Base-by-base conservation (phyloP, 768 basidiomycete species). In the Xerocomus brunneocitrinus region DNA sequence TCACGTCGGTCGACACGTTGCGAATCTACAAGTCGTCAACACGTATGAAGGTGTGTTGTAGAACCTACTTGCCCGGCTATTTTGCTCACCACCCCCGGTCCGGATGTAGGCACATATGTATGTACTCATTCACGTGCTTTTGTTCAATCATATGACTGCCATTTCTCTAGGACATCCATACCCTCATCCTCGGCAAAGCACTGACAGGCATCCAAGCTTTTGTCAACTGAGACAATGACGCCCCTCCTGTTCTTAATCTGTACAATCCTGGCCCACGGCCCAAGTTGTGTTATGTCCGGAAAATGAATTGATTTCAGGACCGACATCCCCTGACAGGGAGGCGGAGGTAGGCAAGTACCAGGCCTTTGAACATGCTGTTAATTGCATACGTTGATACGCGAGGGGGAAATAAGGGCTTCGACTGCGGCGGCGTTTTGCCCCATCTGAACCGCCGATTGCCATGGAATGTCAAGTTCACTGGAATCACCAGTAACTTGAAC, bases 11-110 rank as follows among this genome's bases (percentile, higher is more conserved):
- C 75, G 95, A 32, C 95, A 98, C 73, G 94, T 91, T 8, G 89
- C 89, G 0, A 98, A 98, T 69, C 67, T 97, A 55, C 95, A 98
- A 66, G 88, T 98, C n/a, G 86, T 92, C 8, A 94, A 94, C 61
- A 98, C 94, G 0, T 97, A 97, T 65, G 94, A 97, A 76, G 94
- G 91, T 78, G 66, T 30, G 75, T 54, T 57, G 32, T 50, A 50
- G 38, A 40, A 44, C 48, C 35, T 42, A 24, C 52, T 14, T 27
- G 13, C 4, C 7, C 14, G 12, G 1, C 30, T 45, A 34, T 44
- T 31, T 43, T 41, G 42, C 53, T 60, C 25, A 59, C 46, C 35
- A 31, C 35, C 16, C 22, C 44, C 35, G 39, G 14, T 41, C 43
- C 38, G 48, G 16, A 55, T 13, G 22, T 48, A 84, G 82, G 84